Conservation (phyloP, 192 early-diverging fungal genomes). For the Oehlia diaphana region DNA sequence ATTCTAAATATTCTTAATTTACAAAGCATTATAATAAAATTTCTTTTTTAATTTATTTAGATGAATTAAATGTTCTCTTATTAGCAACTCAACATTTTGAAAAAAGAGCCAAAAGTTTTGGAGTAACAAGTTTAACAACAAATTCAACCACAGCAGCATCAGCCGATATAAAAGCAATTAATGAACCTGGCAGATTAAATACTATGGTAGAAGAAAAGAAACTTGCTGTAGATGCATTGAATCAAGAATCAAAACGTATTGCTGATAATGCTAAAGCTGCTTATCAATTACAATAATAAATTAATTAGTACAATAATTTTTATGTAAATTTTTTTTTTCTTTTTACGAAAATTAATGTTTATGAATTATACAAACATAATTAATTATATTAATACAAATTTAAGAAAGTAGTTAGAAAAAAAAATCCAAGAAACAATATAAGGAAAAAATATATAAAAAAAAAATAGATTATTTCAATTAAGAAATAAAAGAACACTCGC, state of each 20-base stretch:
- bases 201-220: neutral
- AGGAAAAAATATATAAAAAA: neutral
- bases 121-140: slow-evolving; percentile 1
- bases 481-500: slow-evolving; percentile 78
- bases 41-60: neutral
- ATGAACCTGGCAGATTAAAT: neutral
- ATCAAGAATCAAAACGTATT: slow-evolving; percentile 2
- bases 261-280: slow-evolving; percentile 14
- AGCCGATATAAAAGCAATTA: neutral
- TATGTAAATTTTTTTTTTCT: no score
- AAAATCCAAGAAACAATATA: neutral
- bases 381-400: no score
- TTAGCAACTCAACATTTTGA: slow-evolving; percentile 14
- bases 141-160: neutral
- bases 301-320: neutral
- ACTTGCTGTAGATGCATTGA: neutral
- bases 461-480: slow-evolving; percentile 24
- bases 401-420: neutral
- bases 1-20: no score
- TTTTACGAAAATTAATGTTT: no score
- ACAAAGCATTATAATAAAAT: neutral
- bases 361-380: no score
- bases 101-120: neutral
- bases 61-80: slow-evolving; percentile 15
- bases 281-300: neutral